Evolutionary conservation across 257 asterid genomes (phyloP).

Genomic region (Nicotiana obtusifolia): DNA sequence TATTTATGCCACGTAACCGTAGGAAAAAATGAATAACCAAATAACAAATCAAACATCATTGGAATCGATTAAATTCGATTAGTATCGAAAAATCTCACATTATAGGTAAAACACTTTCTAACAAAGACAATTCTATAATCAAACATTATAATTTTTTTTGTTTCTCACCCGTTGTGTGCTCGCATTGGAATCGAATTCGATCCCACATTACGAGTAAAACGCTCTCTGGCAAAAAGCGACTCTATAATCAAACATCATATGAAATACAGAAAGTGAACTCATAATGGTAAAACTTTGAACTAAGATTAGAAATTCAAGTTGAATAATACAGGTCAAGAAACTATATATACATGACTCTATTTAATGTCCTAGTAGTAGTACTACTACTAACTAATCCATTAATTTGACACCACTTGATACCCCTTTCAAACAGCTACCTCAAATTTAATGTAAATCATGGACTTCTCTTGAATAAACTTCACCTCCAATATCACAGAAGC

Average conservation of each 20-base stretch:
- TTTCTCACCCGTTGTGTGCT: no score
- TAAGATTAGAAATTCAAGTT: neutral
- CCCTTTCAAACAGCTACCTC: conserved; percentile 21
- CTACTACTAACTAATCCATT: conserved; percentile 14
- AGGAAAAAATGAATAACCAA: neutral
- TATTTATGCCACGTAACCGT: neutral
- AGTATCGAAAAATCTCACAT: fast-evolving
- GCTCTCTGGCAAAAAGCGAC: no score
- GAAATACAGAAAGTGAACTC: neutral
- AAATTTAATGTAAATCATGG: conserved; percentile 60
- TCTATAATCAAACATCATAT: neutral
- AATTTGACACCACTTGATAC: neutral
- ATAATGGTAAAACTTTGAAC: neutral
- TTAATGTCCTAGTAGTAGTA: neutral
- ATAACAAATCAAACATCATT: no score
- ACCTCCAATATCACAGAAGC: conserved; percentile 6
- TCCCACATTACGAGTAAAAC: no score
- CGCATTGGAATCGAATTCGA: no score
- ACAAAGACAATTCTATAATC: no score
- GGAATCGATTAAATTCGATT: no score
- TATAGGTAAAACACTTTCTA: no score
- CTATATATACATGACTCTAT: conserved; percentile 8
- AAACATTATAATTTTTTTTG: no score
- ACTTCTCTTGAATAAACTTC: conserved; percentile 45
- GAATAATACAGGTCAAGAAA: neutral